Percentiles rank a stretch among this genome's conserved stretches.
phyloP scores from a whole-genome alignment of 805 yeast genomes.

The Barnettozyma californica region DNA sequence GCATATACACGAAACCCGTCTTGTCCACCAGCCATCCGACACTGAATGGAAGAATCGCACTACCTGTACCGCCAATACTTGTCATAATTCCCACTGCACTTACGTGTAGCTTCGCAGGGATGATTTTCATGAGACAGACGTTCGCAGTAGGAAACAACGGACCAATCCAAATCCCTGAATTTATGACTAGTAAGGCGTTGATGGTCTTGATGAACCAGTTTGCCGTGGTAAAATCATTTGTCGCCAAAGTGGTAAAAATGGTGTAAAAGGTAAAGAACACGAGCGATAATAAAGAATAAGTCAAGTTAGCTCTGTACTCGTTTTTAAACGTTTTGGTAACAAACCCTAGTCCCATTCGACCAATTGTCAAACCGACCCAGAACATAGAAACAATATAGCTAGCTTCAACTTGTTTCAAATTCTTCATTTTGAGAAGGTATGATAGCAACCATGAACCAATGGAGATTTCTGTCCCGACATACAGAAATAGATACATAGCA shows the following conservation, averaged over 20 bases:
- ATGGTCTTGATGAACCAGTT: not conserved
- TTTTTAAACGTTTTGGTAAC: slow-evolving; percentile 42
- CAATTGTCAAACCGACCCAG: slow-evolving; percentile 68
- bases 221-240: slow-evolving; percentile 34
- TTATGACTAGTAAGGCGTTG: slow-evolving; percentile 22
- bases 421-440: slow-evolving; percentile 49
- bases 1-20: slow-evolving; percentile 25
- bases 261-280: slow-evolving; percentile 22
- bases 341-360: slow-evolving; percentile 54
- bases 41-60: slow-evolving; percentile 66
- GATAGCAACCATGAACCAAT: slow-evolving; percentile 71
- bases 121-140: slow-evolving; percentile 52
- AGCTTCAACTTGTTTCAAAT: slow-evolving; percentile 39
- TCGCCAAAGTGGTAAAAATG: slow-evolving; percentile 7
- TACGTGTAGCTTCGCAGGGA: slow-evolving; percentile 58
- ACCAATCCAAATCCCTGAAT: slow-evolving; percentile 58
- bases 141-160: slow-evolving; percentile 73
- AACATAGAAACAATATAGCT: slow-evolving; percentile 66
- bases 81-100: slow-evolving; percentile 70
- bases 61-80: slow-evolving; percentile 80
- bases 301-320: slow-evolving; percentile 35
- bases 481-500: slow-evolving; percentile 51
- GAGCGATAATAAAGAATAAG: slow-evolving; percentile 32
- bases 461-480: slow-evolving; percentile 66
- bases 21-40: slow-evolving; percentile 42